A percentile compares a stretch with the other conserved stretches of the same genome.
Conservation (phyloP, 305 asterid species). For the Rubia peregrina region DNA sequence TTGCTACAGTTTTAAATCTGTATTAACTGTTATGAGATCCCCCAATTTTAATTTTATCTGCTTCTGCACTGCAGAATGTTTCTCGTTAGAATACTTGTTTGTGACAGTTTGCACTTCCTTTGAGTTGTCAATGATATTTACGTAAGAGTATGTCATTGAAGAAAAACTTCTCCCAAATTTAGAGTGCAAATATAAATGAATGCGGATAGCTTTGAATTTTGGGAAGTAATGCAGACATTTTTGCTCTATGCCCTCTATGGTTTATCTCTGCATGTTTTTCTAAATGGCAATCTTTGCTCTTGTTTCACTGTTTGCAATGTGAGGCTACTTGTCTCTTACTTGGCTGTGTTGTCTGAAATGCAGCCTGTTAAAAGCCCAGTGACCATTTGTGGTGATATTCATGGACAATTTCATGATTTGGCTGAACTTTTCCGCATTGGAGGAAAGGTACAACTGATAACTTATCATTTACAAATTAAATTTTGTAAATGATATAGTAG, state of each 20-base stretch:
- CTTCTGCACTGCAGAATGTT: not conserved
- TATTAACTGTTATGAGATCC: not conserved
- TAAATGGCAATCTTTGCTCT: not conserved
- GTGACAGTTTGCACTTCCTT: not conserved
- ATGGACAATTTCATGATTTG: constrained; percentile 96
- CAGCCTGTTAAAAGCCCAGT: constrained; percentile 99
- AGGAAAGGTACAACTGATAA: constrained; percentile 63
- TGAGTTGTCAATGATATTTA: not conserved
- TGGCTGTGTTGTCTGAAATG: constrained; percentile 29
- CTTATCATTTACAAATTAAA: constrained; percentile 1
- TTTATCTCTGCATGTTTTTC: not conserved
- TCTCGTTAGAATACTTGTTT: not conserved
- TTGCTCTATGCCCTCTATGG: not conserved
- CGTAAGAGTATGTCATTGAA: not conserved
- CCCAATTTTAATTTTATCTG: not conserved
- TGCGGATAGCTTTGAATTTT: not conserved
- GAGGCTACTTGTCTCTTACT: constrained; percentile 8
- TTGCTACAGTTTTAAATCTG: not conserved
- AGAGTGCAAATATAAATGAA: not conserved
- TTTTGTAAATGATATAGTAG: constrained; percentile 14
- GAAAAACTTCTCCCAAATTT: not conserved
- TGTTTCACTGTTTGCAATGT: not conserved
- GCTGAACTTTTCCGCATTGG: constrained; percentile 98
- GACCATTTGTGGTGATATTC: constrained; percentile 97
- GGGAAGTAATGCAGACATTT: not conserved